A percentile compares a stretch with the other conserved stretches of the same genome.
Conservation (phyloP, 768 basidiomycete species). For the Lactifluus volemus region DNA sequence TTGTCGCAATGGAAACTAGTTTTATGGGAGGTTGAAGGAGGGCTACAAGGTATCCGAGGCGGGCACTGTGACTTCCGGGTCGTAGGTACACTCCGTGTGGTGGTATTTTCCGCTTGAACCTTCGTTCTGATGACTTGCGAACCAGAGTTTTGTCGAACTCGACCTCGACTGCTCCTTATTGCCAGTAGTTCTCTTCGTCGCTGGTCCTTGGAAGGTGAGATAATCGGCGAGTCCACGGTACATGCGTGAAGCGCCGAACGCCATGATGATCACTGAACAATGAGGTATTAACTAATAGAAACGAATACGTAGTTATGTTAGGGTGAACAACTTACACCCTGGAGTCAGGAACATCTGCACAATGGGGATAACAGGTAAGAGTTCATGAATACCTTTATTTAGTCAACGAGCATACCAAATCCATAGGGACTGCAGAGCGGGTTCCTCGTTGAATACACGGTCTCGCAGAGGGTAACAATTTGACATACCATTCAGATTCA, state of each 20-base stretch:
- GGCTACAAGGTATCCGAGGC: not conserved
- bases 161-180: not conserved
- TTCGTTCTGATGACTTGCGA: not conserved
- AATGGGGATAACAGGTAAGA: not conserved
- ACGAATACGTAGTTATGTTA: no score
- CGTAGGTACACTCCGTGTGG: not conserved
- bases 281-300: not conserved
- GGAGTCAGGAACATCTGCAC: slow-evolving; percentile 2
- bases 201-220: not conserved
- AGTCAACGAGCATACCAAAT: not conserved
- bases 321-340: not conserved
- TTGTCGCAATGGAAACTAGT: not conserved
- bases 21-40: not conserved
- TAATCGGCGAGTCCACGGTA: not conserved
- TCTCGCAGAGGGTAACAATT: not conserved
- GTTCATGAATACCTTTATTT: not conserved
- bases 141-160: not conserved
- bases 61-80: not conserved
- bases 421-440: not conserved
- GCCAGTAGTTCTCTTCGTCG: not conserved
- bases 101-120: not conserved
- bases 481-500: not conserved
- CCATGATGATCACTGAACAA: not conserved
- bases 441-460: not conserved
- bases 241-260: not conserved